Evolutionary conservation across 2,329 filamentous ascomycete species (phyloP).

Genomic region (Dactylellina cionopaga): DNA sequence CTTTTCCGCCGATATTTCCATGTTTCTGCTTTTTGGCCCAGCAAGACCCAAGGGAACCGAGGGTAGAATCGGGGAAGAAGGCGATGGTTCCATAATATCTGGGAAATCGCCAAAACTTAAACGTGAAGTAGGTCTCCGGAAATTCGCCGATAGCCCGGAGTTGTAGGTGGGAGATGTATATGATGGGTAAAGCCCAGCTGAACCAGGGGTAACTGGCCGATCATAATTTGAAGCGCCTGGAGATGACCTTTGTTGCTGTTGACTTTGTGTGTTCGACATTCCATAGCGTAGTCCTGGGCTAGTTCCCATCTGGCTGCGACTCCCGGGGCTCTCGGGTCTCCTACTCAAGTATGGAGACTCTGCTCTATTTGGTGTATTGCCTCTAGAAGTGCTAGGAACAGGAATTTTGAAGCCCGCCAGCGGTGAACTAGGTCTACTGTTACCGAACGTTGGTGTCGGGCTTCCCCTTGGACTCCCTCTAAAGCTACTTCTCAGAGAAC

Average conservation of each 20-base stretch:
- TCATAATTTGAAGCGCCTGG: conserved; percentile 35
- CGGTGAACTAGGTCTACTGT: conserved; percentile 55
- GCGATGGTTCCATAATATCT: conserved; percentile 55
- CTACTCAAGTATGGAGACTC: conserved; percentile 34
- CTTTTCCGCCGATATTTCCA: conserved; percentile 76
- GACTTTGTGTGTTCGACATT: neutral
- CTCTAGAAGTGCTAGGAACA: conserved; percentile 11
- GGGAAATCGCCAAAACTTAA: conserved; percentile 54
- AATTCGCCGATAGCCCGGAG: conserved; percentile 25
- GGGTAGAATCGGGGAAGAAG: conserved; percentile 54
- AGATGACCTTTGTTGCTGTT: conserved; percentile 20
- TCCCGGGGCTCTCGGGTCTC: conserved; percentile 32
- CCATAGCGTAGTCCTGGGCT: conserved; percentile 30
- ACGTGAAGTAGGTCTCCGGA: conserved; percentile 53
- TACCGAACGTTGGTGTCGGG: conserved; percentile 51
- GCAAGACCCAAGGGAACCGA: conserved; percentile 72
- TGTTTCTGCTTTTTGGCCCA: conserved; percentile 73
- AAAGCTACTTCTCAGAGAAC: conserved; percentile 47
- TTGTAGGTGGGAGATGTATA: conserved; percentile 27
- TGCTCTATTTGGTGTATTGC: conserved; percentile 18
- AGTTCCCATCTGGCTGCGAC: conserved; percentile 10
- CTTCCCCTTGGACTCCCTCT: conserved; percentile 64
- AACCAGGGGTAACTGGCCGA: conserved; percentile 39
- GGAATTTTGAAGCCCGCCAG: conserved; percentile 30
- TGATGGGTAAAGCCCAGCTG: conserved; percentile 19